Percentiles rank a stretch among this genome's conserved stretches.
These are phyloP conservation scores for Hygrophila difformis DNA, from an alignment of 257 asterid species.

Conservation along the genomic window DNA sequence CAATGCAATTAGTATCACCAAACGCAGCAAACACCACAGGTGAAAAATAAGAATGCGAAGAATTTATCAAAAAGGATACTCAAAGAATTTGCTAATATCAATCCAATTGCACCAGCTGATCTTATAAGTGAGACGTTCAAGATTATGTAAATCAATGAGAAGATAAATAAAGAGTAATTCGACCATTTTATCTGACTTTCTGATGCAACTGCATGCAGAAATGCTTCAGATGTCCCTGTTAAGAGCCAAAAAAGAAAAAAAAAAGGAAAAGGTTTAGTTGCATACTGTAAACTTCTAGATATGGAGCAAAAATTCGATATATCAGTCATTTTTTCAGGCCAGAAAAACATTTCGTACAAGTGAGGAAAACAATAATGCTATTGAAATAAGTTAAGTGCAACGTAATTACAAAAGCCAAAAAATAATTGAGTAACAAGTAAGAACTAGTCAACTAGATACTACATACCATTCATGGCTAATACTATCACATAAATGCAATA, in stretches of 20 bases:
- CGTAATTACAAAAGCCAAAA: background rate
- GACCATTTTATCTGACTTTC: conserved; percentile 71
- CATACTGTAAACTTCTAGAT: background rate
- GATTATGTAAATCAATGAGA: conserved; percentile 65
- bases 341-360: background rate
- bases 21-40: conserved; percentile 4
- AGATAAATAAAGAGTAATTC: conserved; percentile 62
- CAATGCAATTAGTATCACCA: conserved; percentile 1
- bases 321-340: background rate
- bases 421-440: background rate
- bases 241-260: no score
- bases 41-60: conserved; percentile 2
- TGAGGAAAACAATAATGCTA: background rate
- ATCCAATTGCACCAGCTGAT: conserved; percentile 84
- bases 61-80: conserved; percentile 62
- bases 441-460: background rate
- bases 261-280: background rate
- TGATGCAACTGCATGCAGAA: conserved; percentile 91
- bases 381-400: no score
- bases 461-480: conserved; percentile 88
- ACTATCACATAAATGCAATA: conserved; percentile 77
- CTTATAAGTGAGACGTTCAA: conserved; percentile 65
- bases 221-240: conserved; percentile 95
- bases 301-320: conserved; percentile 2
- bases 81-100: conserved; percentile 82